Evolutionary conservation across 2,329 filamentous ascomycete species (phyloP).

Genomic region (Ceratocystiopsis minuta): DNA sequence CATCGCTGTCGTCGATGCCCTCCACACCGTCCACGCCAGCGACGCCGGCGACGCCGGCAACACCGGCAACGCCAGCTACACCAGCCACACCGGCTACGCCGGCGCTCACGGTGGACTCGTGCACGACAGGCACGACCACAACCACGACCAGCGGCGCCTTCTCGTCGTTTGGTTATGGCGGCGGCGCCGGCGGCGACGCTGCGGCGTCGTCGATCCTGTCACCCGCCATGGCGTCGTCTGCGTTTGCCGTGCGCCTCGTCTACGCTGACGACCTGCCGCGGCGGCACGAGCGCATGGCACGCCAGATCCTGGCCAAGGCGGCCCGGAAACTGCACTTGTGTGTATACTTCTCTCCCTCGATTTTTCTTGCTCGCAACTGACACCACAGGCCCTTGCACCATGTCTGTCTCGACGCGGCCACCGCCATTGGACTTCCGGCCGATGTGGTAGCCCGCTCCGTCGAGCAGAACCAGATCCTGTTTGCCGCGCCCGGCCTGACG

Average conservation of each 20-base stretch:
- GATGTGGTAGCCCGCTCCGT: slow-evolving; percentile 38
- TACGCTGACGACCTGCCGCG: slow-evolving; percentile 27
- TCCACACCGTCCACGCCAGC: slow-evolving; percentile 4
- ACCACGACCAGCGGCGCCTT: slow-evolving; percentile 8
- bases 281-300: slow-evolving; percentile 29
- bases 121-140: slow-evolving; percentile 6
- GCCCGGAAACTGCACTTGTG: slow-evolving; percentile 26
- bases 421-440: slow-evolving; percentile 26
- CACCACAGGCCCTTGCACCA: slow-evolving; percentile 16
- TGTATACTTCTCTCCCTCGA: no score
- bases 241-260: slow-evolving; percentile 32
- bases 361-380: slow-evolving; percentile 12
- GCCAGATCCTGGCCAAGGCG: slow-evolving; percentile 31
- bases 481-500: slow-evolving; percentile 39
- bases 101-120: slow-evolving; percentile 9
- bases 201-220: slow-evolving; percentile 1
- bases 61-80: slow-evolving; percentile 4
- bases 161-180: slow-evolving; percentile 11
- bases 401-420: slow-evolving; percentile 10
- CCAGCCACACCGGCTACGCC: slow-evolving; percentile 26
- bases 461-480: slow-evolving; percentile 41
- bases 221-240: not conserved
- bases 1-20: slow-evolving; percentile 5
- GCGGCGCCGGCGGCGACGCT: not conserved
- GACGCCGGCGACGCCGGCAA: slow-evolving; percentile 5